Percentiles rank a stretch among this genome's conserved stretches.
These are phyloP conservation scores for Cytospora piceicola DNA, from an alignment of 2,329 filamentous ascomycete species.

Conservation along the genomic window DNA sequence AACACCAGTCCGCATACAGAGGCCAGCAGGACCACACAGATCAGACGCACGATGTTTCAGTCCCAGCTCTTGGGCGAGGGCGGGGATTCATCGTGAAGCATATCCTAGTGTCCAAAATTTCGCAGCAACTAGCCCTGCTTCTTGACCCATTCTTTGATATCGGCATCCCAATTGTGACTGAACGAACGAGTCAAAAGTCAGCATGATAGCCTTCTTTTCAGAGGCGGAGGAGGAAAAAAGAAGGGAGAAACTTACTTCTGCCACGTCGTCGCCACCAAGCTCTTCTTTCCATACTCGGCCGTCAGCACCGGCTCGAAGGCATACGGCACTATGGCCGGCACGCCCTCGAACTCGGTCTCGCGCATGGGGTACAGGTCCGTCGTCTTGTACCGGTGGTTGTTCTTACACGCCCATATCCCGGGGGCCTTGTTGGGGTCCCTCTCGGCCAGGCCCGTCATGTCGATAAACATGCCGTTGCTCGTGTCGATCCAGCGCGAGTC, in stretches of 20 bases:
- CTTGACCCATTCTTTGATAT: conserved; percentile 63
- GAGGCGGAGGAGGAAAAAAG: not conserved
- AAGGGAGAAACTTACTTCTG: conserved; percentile 55
- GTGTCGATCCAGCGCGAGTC: conserved; percentile 84
- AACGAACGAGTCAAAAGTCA: conserved; percentile 28
- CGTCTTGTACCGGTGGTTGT: conserved; percentile 71
- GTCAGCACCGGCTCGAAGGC: conserved; percentile 67
- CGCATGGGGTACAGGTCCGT: conserved; percentile 78
- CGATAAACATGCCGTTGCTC: conserved; percentile 76
- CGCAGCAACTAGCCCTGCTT: conserved; percentile 14
- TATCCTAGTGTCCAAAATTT: not conserved
- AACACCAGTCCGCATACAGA: not conserved
- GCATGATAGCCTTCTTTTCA: conserved; percentile 17
- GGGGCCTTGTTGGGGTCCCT: conserved; percentile 62
- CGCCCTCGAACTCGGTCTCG: conserved; percentile 74
- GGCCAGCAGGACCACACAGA: not conserved
- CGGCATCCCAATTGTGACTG: conserved; percentile 64
- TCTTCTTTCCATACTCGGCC: conserved; percentile 67
- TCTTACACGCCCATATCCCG: conserved; percentile 78
- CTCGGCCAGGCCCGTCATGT: conserved; percentile 78
- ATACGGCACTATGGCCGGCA: conserved; percentile 70
- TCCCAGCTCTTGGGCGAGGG: not conserved
- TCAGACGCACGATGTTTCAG: not conserved
- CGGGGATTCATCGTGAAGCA: not conserved
- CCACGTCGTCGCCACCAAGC: conserved; percentile 63